Base-by-base conservation (phyloP, 2,329 filamentous ascomycete species). In the Diaporthe longicolla region DNA sequence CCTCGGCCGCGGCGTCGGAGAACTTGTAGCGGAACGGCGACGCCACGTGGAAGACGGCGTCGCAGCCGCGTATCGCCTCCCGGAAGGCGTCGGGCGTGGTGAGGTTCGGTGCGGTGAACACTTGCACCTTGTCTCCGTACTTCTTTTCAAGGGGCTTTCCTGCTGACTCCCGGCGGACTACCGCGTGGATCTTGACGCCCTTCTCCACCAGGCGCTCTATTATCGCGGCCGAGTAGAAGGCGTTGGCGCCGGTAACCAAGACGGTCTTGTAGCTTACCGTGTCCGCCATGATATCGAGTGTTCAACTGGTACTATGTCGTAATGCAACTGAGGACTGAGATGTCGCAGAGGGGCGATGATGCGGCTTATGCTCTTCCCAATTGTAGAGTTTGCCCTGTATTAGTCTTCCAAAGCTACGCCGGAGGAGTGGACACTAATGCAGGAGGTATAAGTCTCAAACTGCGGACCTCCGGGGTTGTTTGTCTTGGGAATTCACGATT, bases 11-110 rank as follows among this genome's bases (percentile, higher is more conserved):
- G 19, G 55, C 55, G 55, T 58, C 29, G 17, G 55, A n/a, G 29
- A 58, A 58, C 32, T 58, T 21, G 55, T 58, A 58, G 55, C 55
- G 29, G 55, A 58, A 58, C 9, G 55, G 55, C 8, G 55, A 58
- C 6, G 55, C 55, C 32, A 58, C 55, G 32, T 58, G 55, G 55
- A 58, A 58, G 19, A 58, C 55, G 19, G 55, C 55, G 19, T 58
- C 55, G 55, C 55, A 58, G 55, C 29, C 55, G 8, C 32, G 5
- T 35, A 58, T 37, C 19, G 55, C 55, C 3, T 37, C 55, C 29
- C 9, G 13, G 32, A 58, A 58, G 29, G 55, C 55, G 15, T 58
- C 55, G 9, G 55, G 55, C 17, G 17, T 58, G 29, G 29, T 58
- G 29, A 58, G 55, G 29, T 37, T 29, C 32, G 55, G 29, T 10